Evolutionary conservation across 2,329 filamentous ascomycete species (phyloP).

Genomic region (Aspergillus brunneoviolaceus): DNA sequence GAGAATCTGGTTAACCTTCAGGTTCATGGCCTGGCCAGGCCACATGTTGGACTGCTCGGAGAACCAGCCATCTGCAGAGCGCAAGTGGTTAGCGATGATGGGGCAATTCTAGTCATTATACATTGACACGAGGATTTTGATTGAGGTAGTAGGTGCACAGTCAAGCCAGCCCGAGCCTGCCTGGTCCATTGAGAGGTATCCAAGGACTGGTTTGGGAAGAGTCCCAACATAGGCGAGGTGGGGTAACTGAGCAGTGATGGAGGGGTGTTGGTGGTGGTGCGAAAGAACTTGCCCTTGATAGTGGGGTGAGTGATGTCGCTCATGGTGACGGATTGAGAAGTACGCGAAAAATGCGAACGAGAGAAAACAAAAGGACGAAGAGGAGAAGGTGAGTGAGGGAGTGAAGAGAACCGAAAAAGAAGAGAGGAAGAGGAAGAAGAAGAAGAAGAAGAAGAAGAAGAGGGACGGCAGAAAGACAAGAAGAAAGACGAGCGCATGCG

Average conservation of each 20-base stretch:
- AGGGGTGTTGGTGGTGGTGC: conserved; percentile 11
- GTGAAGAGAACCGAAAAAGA: conserved; percentile 25
- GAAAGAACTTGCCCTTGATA: conserved; percentile 63
- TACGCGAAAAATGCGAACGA: conserved; percentile 15
- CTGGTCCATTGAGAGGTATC: conserved; percentile 6
- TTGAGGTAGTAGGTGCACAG: not conserved
- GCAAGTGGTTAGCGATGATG: conserved; percentile 11
- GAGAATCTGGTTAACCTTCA: conserved; percentile 94
- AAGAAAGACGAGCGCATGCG: conserved; percentile 20
- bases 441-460: conserved; percentile 10
- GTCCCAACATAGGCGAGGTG: conserved; percentile 8
- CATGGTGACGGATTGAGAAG: conserved; percentile 52
- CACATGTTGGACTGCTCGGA: conserved; percentile 98
- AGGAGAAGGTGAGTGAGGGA: conserved; percentile 21
- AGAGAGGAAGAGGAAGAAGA: conserved; percentile 20
- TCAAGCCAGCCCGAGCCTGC: not conserved
- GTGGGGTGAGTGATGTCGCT: conserved; percentile 71
- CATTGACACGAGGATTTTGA: not conserved
- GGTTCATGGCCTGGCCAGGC: conserved; percentile 98
- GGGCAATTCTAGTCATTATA: not conserved
- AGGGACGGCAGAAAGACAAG: conserved; percentile 11
- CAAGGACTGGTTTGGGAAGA: not conserved
- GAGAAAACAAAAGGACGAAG: conserved; percentile 16
- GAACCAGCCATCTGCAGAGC: conserved; percentile 91
- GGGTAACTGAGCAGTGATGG: conserved; percentile 20